Evolutionary conservation across 371 early-diverging fungal species (phyloP).

Genomic region (Funneliformis caledonium): DNA sequence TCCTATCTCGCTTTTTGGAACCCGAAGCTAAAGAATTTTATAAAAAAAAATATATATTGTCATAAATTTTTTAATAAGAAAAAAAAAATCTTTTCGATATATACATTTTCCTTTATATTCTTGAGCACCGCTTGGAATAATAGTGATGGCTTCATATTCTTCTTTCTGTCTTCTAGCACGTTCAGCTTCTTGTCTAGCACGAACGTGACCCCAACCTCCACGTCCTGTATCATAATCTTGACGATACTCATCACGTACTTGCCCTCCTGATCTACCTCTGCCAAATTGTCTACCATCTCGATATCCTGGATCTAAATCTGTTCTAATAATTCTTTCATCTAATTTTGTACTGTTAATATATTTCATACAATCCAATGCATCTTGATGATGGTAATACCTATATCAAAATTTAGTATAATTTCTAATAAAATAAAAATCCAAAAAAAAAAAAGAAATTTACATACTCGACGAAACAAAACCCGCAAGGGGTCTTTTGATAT

Average conservation of each 20-base stretch:
- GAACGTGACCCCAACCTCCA: slow-evolving; percentile 95
- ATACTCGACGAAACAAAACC: slow-evolving; percentile 99
- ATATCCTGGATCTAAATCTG: slow-evolving; percentile 98
- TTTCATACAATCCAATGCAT: slow-evolving; percentile 91
- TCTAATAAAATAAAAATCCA: slow-evolving; percentile 35
- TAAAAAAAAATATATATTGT: neutral
- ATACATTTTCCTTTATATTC: slow-evolving; percentile 38
- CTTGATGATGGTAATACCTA: slow-evolving; percentile 86
- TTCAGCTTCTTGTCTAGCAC: slow-evolving; percentile 61
- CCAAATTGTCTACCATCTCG: slow-evolving; percentile 96
- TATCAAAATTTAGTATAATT: slow-evolving; percentile 4
- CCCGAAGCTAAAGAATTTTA: neutral
- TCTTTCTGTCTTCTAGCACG: slow-evolving; percentile 68
- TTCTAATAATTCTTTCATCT: slow-evolving; percentile 93
- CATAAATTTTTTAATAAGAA: neutral
- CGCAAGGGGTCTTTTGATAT: slow-evolving; percentile 94
- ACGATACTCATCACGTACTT: slow-evolving; percentile 94
- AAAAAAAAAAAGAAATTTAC: slow-evolving; percentile 41
- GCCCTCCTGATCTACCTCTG: slow-evolving; percentile 94
- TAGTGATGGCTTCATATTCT: slow-evolving; percentile 66
- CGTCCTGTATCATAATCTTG: slow-evolving; percentile 94
- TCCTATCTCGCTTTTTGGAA: slow-evolving; percentile 23
- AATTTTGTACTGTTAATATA: slow-evolving; percentile 94
- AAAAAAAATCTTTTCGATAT: neutral
- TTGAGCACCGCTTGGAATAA: slow-evolving; percentile 62